Conservation (phyloP, 257 asterid species). For the Henckelia pumila region DNA sequence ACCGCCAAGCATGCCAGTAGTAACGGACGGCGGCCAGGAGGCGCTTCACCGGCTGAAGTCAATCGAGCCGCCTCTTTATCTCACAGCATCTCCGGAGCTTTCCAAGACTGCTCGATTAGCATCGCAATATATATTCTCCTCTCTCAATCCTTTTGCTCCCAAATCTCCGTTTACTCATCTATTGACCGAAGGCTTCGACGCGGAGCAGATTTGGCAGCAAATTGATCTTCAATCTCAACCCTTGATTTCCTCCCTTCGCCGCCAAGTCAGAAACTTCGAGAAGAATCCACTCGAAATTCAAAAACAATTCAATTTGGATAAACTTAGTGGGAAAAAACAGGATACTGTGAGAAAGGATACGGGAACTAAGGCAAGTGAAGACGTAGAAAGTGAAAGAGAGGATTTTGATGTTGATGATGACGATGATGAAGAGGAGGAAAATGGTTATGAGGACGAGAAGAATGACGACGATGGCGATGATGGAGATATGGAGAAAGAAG, state of each 20-base stretch:
- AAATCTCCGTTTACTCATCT: conserved; percentile 59
- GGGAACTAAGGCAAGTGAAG: conserved; percentile 16
- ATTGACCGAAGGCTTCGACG: conserved; percentile 58
- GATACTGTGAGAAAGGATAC: not conserved
- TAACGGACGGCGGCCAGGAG: conserved; percentile 29
- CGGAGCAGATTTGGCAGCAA: conserved; percentile 95
- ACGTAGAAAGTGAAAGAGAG: conserved; percentile 31
- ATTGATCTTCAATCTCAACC: conserved; percentile 83
- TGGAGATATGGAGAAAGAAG: conserved; percentile 26
- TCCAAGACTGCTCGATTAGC: conserved; percentile 70
- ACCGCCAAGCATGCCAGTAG: conserved; percentile 28
- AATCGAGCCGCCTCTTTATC: conserved; percentile 61
- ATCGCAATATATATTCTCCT: conserved; percentile 49
- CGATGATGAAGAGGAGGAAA: conserved; percentile 29
- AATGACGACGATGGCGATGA: conserved; percentile 25
- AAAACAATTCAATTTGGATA: conserved; percentile 39
- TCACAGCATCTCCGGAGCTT: conserved; percentile 65
- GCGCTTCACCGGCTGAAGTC: conserved; percentile 59
- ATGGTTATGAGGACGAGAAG: conserved; percentile 24
- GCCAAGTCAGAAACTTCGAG: conserved; percentile 60
- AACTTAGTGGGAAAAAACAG: conserved; percentile 21
- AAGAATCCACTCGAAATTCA: conserved; percentile 54
- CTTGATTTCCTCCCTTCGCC: conserved; percentile 55
- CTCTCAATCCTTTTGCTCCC: conserved; percentile 59
- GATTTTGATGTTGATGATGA: conserved; percentile 37